Conservation (phyloP, 2,329 filamentous ascomycete species). For the Anthostomella pinea region DNA sequence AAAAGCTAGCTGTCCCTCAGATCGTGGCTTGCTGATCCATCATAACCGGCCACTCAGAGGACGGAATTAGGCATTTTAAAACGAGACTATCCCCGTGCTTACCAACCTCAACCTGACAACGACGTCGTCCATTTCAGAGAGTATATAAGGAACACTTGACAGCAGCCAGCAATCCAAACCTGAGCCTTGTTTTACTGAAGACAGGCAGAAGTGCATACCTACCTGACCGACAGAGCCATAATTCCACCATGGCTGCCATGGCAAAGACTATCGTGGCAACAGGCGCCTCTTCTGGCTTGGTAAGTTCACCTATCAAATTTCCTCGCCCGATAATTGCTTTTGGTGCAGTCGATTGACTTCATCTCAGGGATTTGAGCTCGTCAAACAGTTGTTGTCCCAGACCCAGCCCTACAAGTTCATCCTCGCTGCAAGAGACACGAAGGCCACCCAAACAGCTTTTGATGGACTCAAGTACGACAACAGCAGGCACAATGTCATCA, state of each 20-base stretch:
- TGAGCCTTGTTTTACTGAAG: no score
- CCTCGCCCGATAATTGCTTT: neutral
- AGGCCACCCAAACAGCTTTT: conserved; percentile 39
- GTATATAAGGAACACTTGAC: no score
- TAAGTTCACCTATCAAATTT: conserved; percentile 25
- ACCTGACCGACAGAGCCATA: no score
- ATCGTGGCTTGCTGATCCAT: no score
- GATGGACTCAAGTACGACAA: conserved; percentile 41
- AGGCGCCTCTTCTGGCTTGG: conserved; percentile 48
- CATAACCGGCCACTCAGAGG: no score
- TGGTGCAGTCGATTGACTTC: conserved; percentile 1
- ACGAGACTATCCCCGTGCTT: conserved; percentile 11
- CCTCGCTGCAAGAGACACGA: conserved; percentile 47
- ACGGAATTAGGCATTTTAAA: no score
- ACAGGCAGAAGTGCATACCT: no score
- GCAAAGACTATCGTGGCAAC: conserved; percentile 51
- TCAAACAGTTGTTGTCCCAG: conserved; percentile 48
- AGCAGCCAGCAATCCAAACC: no score
- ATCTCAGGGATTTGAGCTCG: conserved; percentile 48
- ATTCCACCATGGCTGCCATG: conserved; percentile 35
- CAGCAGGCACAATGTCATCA: conserved; percentile 37
- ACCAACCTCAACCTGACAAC: conserved; percentile 1
- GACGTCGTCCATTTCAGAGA: conserved; percentile 1
- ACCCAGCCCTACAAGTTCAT: conserved; percentile 46
- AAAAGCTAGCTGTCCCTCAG: no score